phyloP scores from a whole-genome alignment of 371 early-diverging fungal species.

The Mortierella polycephala region DNA sequence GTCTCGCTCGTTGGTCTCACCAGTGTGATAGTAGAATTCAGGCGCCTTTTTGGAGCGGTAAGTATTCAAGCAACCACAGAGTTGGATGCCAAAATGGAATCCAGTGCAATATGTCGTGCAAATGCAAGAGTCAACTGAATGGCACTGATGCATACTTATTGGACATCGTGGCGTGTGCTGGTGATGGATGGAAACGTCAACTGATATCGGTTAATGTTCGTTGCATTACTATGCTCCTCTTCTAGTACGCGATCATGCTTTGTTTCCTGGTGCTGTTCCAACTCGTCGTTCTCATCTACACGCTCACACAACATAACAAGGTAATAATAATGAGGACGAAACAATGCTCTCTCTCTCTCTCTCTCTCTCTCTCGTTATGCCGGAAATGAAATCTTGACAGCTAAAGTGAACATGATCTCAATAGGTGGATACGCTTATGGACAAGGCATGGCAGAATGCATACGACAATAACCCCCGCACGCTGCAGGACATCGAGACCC shows the following conservation, averaged over 20 bases:
- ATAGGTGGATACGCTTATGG: slow-evolving; percentile 26
- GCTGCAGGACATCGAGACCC: slow-evolving; percentile 32
- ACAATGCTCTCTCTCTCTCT: background rate
- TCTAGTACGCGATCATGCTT: slow-evolving; percentile 21
- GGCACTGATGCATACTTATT: no score
- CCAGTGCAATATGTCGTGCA: background rate
- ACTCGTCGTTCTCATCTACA: slow-evolving; percentile 15
- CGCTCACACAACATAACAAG: slow-evolving; percentile 20
- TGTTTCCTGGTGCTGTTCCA: slow-evolving; percentile 19
- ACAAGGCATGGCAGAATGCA: slow-evolving; percentile 32
- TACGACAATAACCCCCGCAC: slow-evolving; percentile 15
- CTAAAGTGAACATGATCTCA: background rate
- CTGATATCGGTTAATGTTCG: background rate
- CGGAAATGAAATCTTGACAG: background rate
- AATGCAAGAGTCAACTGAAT: background rate
- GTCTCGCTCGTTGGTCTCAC: slow-evolving; percentile 20
- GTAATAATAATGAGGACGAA: slow-evolving; percentile 6
- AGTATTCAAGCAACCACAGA: background rate
- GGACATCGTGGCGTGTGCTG: background rate
- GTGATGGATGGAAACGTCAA: background rate
- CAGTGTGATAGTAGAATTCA: slow-evolving; percentile 4
- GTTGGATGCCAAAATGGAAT: no score
- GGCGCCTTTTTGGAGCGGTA: slow-evolving; percentile 15
- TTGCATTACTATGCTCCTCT: background rate
- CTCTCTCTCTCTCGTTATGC: background rate